Evolutionary conservation across 495 filamentous ascomycete species (phyloP), one percentile per base, ranked within the genome.

Genomic region (Collariella sp.): DNA sequence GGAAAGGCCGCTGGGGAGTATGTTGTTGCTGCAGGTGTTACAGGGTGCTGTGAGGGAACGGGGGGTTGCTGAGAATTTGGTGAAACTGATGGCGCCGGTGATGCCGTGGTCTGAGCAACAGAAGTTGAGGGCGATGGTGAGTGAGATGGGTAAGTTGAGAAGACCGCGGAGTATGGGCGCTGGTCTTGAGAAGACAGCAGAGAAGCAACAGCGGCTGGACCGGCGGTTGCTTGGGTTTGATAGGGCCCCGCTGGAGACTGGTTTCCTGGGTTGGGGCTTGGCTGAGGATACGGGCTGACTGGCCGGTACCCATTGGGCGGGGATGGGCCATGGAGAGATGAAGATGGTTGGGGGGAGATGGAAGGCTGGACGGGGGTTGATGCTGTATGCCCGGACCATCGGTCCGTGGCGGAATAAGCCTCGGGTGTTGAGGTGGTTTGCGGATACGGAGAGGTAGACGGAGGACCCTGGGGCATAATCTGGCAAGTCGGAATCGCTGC

Each of bases 1-100:
- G 60, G 51, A 35, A 59, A 56, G 18, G 56, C 44, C 5, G 60
- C 52, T n/a, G 60, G 60, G 1, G 45, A 35, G 26, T 59, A 56
- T 1, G 16, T 19, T n/a, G 43, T 1, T 16, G 40, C 24, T 0
- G 45, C 26, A 16, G 59, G 56, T 2, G 24, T 13, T 9, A 53
- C 48, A 3, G 31, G 18, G 6, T 34, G 7, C 18, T 44, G 12
- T 11, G 35, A 18, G 20, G 51, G 7, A 12, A 39, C 19, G n/a
- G 45, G 18, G 22, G n/a, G 6, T 2, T 36, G 46, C 16, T 53
- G 50, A 12, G 40, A n/a, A 26, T 5, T 10, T 19, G 50, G 40
- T 5, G 22, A 23, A 16, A 31, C n/a, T 20, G 34, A 24, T 4
- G 47, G 42, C 0, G 10, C 23, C n/a, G 22, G 26, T 1, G 41